A percentile compares a stretch with the other conserved stretches of the same genome.
phyloP scores from a whole-genome alignment of 192 early-diverging fungal genomes.

The Piromyces sp. region DNA sequence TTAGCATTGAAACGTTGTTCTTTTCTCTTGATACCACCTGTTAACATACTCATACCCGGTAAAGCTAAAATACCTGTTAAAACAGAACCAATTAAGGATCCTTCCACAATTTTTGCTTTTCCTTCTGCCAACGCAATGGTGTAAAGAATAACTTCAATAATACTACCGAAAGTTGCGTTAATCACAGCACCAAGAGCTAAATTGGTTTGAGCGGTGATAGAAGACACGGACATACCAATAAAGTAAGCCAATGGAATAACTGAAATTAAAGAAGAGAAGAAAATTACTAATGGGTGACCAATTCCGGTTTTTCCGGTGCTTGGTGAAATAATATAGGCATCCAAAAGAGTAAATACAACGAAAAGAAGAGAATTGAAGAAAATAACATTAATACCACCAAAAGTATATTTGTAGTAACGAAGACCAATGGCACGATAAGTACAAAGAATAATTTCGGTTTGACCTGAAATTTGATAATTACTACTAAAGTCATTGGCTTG shows the following conservation, averaged over 20 bases:
- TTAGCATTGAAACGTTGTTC: constrained; percentile 91
- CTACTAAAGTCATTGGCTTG: neutral
- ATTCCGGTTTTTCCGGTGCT: constrained; percentile 25
- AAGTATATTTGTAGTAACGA: constrained; percentile 91
- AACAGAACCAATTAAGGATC: constrained; percentile 79
- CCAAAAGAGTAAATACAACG: constrained; percentile 60
- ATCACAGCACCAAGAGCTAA: constrained; percentile 85
- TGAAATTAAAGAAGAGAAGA: constrained; percentile 49
- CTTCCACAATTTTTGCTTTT: constrained; percentile 72
- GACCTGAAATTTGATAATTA: constrained; percentile 1
- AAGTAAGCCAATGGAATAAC: constrained; percentile 87
- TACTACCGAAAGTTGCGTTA: constrained; percentile 83
- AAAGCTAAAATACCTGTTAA: constrained; percentile 74
- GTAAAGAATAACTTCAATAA: constrained; percentile 91
- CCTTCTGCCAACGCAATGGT: constrained; percentile 72
- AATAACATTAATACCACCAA: constrained; percentile 91
- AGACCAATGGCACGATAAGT: constrained; percentile 75
- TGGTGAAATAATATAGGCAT: constrained; percentile 46
- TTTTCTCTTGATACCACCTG: constrained; percentile 73
- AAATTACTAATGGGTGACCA: constrained; percentile 36
- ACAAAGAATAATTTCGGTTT: constrained; percentile 58
- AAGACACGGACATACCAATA: constrained; percentile 92
- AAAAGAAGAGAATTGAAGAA: constrained; percentile 81
- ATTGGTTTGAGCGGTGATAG: constrained; percentile 80
- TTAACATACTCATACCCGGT: constrained; percentile 88